These are phyloP conservation scores for Cenchrus americanus DNA, from an alignment of 176 grass and related monocot genomes.

Conservation along the genomic window DNA sequence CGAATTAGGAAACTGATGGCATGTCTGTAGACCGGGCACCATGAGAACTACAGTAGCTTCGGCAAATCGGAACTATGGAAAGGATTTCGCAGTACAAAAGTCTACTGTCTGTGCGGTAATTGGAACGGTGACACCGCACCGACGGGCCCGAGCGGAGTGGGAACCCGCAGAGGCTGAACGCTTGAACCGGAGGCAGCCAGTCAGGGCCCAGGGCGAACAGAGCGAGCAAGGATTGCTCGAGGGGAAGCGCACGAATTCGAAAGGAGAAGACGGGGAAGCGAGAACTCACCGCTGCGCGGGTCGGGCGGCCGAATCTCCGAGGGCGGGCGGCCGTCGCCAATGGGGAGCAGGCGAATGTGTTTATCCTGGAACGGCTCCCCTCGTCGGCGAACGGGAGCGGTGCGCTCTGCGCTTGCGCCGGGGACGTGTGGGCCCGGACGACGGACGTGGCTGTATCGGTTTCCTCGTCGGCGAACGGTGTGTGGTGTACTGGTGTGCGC, in stretches of 20 bases:
- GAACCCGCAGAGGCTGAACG: background rate
- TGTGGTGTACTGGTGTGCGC: too few relatives aligned
- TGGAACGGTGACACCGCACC: background rate
- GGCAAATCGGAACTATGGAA: background rate
- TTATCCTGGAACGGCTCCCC: background rate
- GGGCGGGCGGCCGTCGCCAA: background rate
- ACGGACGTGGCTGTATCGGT: background rate
- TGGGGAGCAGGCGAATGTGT: background rate
- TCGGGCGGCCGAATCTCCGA: background rate
- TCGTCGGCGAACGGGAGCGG: too few relatives aligned
- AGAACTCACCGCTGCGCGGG: conserved; percentile 10
- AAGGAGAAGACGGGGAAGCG: background rate
- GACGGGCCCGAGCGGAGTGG: background rate
- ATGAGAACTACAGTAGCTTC: background rate
- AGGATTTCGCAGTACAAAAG: background rate
- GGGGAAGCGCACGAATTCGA: too few relatives aligned
- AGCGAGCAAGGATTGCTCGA: too few relatives aligned
- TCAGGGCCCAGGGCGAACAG: background rate
- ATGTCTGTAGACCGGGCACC: background rate
- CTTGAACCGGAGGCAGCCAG: background rate
- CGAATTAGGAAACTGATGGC: too few relatives aligned
- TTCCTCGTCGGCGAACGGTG: background rate
- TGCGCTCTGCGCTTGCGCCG: background rate
- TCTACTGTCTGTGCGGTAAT: background rate
- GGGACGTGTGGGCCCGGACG: background rate